These are phyloP conservation scores for Euphorbia tirucalli DNA, from an alignment of 345 rosid species.

Conservation along the genomic window DNA sequence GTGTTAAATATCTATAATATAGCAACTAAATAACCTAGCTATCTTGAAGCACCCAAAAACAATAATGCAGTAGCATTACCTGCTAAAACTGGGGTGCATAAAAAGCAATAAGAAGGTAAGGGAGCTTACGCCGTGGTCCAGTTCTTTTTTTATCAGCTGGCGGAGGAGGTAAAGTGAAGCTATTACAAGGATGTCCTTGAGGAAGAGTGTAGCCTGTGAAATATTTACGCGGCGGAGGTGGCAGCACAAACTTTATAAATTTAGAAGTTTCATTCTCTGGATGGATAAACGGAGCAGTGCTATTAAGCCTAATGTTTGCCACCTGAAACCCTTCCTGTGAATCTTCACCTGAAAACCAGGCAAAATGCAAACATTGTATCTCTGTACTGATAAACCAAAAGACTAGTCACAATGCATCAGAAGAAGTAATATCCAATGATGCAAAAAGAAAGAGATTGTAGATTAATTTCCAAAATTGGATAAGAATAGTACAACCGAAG, in stretches of 20 bases:
- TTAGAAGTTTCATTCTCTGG: conserved; percentile 27
- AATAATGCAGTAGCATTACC: neutral
- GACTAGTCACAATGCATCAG: neutral
- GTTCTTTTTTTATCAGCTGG: conserved; percentile 92
- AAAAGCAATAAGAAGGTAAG: neutral
- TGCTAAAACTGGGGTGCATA: neutral
- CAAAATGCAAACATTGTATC: conserved; percentile 10
- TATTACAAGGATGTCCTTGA: conserved; percentile 86
- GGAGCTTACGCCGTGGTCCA: conserved; percentile 87
- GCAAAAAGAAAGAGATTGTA: neutral
- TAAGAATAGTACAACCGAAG: neutral
- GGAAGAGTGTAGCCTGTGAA: conserved; percentile 93
- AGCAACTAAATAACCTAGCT: neutral
- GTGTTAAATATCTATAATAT: neutral
- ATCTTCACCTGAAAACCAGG: conserved; percentile 63
- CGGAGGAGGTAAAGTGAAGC: conserved; percentile 91
- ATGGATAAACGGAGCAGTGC: conserved; percentile 25
- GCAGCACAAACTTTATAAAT: neutral
- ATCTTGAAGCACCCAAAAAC: neutral
- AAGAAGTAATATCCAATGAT: neutral
- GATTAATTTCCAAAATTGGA: neutral
- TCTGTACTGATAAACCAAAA: neutral
- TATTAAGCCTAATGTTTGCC: conserved; percentile 40
- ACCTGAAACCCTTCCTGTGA: conserved; percentile 45
- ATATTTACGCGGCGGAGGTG: conserved; percentile 67